Conservation (phyloP, 2,329 filamentous ascomycete species). For the Aspergillus fijiensis region DNA sequence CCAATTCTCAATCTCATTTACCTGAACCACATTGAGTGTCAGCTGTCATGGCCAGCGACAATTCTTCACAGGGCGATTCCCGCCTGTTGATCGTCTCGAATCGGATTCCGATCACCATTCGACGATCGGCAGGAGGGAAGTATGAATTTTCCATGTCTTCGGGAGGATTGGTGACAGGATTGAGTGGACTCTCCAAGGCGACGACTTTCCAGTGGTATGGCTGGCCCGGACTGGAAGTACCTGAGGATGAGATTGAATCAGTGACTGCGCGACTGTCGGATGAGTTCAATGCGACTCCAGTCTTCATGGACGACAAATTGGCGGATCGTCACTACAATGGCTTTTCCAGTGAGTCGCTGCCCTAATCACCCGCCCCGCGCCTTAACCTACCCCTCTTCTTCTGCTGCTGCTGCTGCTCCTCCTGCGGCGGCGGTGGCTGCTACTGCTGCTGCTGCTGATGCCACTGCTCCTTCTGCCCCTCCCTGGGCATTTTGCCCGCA, state of each 20-base stretch:
- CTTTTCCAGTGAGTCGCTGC: slow-evolving; percentile 77
- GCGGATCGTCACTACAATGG: slow-evolving; percentile 97
- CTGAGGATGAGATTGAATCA: slow-evolving; percentile 72
- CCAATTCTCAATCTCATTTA: background rate
- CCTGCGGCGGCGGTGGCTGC: too few relatives aligned
- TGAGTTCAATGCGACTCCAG: slow-evolving; percentile 83
- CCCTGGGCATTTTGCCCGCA: background rate
- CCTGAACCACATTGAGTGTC: background rate
- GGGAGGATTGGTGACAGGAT: slow-evolving; percentile 90
- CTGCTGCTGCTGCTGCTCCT: background rate
- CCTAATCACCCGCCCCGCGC: background rate
- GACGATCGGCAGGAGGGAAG: slow-evolving; percentile 83
- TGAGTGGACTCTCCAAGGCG: slow-evolving; percentile 87
- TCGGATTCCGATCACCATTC: slow-evolving; percentile 93
- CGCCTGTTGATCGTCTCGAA: slow-evolving; percentile 84
- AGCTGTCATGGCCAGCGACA: slow-evolving; percentile 31
- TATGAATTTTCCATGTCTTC: slow-evolving; percentile 97
- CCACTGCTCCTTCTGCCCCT: background rate
- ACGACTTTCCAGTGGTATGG: slow-evolving; percentile 98
- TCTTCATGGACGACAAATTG: slow-evolving; percentile 90
- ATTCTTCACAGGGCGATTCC: slow-evolving; percentile 57
- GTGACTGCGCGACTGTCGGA: slow-evolving; percentile 78
- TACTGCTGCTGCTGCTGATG: too few relatives aligned
- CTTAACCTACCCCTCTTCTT: background rate
- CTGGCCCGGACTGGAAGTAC: slow-evolving; percentile 91